Base-by-base conservation (phyloP, 2,329 filamentous ascomycete genomes). In the Arthroderma sp. region DNA sequence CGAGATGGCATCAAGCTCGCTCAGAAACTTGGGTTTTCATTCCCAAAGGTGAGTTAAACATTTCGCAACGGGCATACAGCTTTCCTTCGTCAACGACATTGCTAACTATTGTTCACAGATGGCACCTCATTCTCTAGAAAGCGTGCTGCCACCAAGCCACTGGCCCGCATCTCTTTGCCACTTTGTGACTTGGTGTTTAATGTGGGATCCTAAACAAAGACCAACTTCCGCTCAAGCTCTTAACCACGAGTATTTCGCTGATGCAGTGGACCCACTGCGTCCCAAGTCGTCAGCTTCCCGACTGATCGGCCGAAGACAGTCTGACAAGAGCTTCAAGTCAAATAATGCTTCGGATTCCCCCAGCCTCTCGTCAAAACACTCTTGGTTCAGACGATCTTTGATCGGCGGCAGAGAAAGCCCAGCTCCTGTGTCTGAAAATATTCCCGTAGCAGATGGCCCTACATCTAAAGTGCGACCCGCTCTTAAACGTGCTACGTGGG, bases 181-280 rank as follows among this genome's bases (percentile, higher is more conserved):
- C 47, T 96, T 98, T 58, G 91, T 98, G 47, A 98, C 91, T 10
- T 95, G 87, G 87, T 98, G 91, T 65, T 67, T 98, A 53, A 91
- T 96, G 84, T 98, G 91, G 91, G 91, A 98, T 63, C 91, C 91
- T 7, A 93, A 88, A 69, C 80, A 71, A 57, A 77, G 91, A 49
- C 91, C 91, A 38, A 96, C 88, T 3, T 95, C 89, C 1, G 80
- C 83, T 0, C 88, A 98, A 64, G 89, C 91, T n/a, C 69, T 98
- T 52, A 83, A 84, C 34, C 91, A 98, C 62, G 89, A 95, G 54
- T 98, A 93, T 65, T 98, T 98, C 57, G 65, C 74, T 31, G 91
- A 96, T 66, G 91, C 91, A 1, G 78, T 93, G 42, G 91, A 98
- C 61, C 91, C 91, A 9, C 68, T 95, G 44, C 74, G 88, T 45